These are phyloP conservation scores for Malania oleifera DNA, from an alignment of 164 flowering plant genomes.

Conservation along the genomic window DNA sequence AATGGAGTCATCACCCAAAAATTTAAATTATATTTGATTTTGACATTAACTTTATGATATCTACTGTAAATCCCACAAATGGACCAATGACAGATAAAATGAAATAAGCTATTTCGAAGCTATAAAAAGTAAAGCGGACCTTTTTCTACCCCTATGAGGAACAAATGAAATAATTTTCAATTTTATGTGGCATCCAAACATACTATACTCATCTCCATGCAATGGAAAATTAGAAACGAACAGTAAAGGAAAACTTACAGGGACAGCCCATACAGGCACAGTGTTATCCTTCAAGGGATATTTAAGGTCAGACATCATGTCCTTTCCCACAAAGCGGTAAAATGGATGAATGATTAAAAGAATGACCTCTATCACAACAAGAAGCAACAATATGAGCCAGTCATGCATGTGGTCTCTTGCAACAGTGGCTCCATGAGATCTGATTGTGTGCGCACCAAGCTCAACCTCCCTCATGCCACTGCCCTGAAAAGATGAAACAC, in stretches of 20 bases:
- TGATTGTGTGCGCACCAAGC: constrained; percentile 32
- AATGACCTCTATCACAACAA: constrained; percentile 42
- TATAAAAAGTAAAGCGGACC: no score
- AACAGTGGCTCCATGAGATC: constrained; percentile 48
- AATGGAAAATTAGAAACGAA: background rate
- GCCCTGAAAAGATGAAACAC: constrained; percentile 12
- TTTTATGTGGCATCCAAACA: background rate
- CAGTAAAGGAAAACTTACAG: constrained; percentile 50
- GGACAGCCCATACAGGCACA: constrained; percentile 81
- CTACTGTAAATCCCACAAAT: background rate
- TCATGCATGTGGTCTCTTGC: constrained; percentile 60
- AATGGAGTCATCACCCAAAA: background rate
- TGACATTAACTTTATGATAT: background rate
- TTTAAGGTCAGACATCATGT: constrained; percentile 75
- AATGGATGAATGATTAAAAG: constrained; percentile 61
- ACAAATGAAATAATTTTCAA: background rate
- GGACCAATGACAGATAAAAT: no score
- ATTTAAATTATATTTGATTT: no score
- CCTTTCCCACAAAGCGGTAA: constrained; percentile 71
- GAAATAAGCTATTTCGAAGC: no score
- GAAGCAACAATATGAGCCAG: constrained; percentile 72
- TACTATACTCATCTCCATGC: no score
- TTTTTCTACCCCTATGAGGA: no score
- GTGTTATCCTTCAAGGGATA: constrained; percentile 72
- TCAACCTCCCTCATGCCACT: constrained; percentile 33